Conservation (phyloP, 768 basidiomycete genomes). For the Lactarius quietus region DNA sequence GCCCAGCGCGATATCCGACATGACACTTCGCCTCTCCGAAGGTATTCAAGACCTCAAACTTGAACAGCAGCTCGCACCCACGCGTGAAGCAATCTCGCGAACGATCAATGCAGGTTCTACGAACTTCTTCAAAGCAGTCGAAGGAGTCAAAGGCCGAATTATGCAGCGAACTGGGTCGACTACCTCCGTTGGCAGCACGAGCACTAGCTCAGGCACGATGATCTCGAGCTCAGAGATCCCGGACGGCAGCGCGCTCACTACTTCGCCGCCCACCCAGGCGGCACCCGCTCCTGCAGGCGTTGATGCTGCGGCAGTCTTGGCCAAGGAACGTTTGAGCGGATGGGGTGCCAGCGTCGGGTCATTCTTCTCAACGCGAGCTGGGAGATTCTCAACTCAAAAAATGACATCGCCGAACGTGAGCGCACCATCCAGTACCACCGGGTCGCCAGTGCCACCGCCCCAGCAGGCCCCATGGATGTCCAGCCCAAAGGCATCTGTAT, state of each 20-base stretch:
- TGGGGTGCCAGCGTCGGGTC: slow-evolving; percentile 27
- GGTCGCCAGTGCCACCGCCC: slow-evolving; percentile 11
- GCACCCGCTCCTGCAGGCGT: slow-evolving; percentile 18
- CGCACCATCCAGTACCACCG: slow-evolving; percentile 8
- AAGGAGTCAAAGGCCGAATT: slow-evolving; percentile 81
- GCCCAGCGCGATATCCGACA: slow-evolving; percentile 84
- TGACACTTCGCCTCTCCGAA: slow-evolving; percentile 87
- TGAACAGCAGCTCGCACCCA: slow-evolving; percentile 90
- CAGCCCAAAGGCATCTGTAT: neutral
- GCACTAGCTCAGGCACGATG: slow-evolving; percentile 27
- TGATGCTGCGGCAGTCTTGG: slow-evolving; percentile 27
- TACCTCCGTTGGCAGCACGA: slow-evolving; percentile 24
- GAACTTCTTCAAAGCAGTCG: slow-evolving; percentile 84
- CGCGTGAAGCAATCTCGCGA: slow-evolving; percentile 81
- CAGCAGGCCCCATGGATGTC: neutral
- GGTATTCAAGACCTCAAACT: slow-evolving; percentile 92
- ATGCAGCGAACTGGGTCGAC: slow-evolving; percentile 37
- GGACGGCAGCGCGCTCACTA: slow-evolving; percentile 21
- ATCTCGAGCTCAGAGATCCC: slow-evolving; percentile 33
- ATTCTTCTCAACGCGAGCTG: slow-evolving; percentile 23
- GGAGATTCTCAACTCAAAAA: slow-evolving; percentile 14
- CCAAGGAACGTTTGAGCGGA: slow-evolving; percentile 22
- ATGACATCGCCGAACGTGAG: slow-evolving; percentile 11
- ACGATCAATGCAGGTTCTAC: slow-evolving; percentile 73
- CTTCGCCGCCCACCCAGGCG: slow-evolving; percentile 3